phyloP scores from a whole-genome alignment of 768 basidiomycete genomes.

The Suillus cothurnatus region DNA sequence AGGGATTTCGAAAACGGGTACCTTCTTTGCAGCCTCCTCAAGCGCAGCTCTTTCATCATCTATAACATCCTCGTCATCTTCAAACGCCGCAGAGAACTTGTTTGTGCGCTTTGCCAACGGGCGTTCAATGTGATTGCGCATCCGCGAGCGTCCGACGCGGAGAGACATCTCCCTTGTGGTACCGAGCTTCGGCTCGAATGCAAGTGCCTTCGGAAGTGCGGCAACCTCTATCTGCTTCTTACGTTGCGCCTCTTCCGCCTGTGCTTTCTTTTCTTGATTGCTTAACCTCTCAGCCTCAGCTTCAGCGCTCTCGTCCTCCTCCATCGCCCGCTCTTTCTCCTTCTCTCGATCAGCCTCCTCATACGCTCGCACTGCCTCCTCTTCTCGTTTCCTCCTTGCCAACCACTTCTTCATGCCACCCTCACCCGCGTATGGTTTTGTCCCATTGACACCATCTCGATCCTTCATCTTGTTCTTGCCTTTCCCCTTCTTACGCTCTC shows the following conservation, averaged over 20 bases:
- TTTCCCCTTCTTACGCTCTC: conserved; percentile 44
- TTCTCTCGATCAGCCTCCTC: conserved; percentile 24
- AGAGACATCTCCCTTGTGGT: conserved; percentile 42
- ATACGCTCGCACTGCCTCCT: conserved; percentile 40
- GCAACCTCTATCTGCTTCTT: conserved; percentile 18
- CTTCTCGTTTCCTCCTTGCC: conserved; percentile 61
- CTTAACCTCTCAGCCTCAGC: conserved; percentile 21
- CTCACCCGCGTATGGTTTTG: conserved; percentile 78
- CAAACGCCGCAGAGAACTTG: conserved; percentile 69
- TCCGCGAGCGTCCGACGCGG: conserved; percentile 65
- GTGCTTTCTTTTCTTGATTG: conserved; percentile 19
- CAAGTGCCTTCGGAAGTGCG: conserved; percentile 18
- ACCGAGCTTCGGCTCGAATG: conserved; percentile 21
- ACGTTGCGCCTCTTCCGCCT: conserved; percentile 12
- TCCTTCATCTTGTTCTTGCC: conserved; percentile 38
- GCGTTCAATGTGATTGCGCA: conserved; percentile 61
- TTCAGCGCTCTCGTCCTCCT: conserved; percentile 35
- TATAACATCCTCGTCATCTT: conserved; percentile 48
- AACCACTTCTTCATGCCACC: conserved; percentile 80
- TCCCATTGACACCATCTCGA: conserved; percentile 46
- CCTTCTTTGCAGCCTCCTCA: conserved; percentile 57
- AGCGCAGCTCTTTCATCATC: conserved; percentile 44
- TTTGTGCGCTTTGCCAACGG: conserved; percentile 50
- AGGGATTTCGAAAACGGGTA: conserved; percentile 61
- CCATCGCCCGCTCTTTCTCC: conserved; percentile 37